Base-by-base conservation (phyloP, 2,329 filamentous ascomycete species). In the Reticulascus tulasneorum region DNA sequence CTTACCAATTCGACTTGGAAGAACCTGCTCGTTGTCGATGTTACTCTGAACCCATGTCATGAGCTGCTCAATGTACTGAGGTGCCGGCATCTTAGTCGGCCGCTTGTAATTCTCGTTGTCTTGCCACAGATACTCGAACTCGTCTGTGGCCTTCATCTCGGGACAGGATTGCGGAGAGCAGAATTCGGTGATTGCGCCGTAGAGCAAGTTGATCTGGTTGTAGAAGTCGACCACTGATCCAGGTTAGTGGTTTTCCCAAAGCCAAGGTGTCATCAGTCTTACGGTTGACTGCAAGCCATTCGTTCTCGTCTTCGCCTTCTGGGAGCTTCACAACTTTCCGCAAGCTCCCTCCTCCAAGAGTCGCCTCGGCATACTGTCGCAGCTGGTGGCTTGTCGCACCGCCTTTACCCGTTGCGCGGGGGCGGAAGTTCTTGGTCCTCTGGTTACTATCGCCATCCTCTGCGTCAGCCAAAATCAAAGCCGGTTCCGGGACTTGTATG, bases 91-190 rank as follows among this genome's bases (percentile, higher is more conserved):
- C 71, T 97, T 97, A 44, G 94, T 98, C 15, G 93, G 93, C 42
- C 88, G 83, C 66, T 94, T 94, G 74, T 83, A 98, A 58, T 87
- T 84, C 54, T 94, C 89, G 44, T 75, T 86, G 64, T 98, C 91
- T 68, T 98, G 93, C 93, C 93, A 98, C 48, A 98, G 82, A 64
- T 98, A 98, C 64, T 98, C 93, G 63, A 97, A 98, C 84, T 98
- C 93, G 67, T 98, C 94, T 9, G 93, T 98, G n/a, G 93, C 93
- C 66, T 98, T 98, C 93, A 98, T 98, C 68, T 97, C 93, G 1
- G 93, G 93, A 62, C 93, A 98, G 47, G 89, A 89, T 59, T 93
- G 85, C 21, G 93, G 91, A 18, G 93, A 97, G 73, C 93, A 98
- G 66, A 98, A 98, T 60, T 98, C 93, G 42, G 93, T 98, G 59